Percentiles rank a stretch among this genome's conserved stretches.
phyloP scores from a whole-genome alignment of 2,329 filamentous ascomycete genomes.

The Pseudocercospora crystallina region DNA sequence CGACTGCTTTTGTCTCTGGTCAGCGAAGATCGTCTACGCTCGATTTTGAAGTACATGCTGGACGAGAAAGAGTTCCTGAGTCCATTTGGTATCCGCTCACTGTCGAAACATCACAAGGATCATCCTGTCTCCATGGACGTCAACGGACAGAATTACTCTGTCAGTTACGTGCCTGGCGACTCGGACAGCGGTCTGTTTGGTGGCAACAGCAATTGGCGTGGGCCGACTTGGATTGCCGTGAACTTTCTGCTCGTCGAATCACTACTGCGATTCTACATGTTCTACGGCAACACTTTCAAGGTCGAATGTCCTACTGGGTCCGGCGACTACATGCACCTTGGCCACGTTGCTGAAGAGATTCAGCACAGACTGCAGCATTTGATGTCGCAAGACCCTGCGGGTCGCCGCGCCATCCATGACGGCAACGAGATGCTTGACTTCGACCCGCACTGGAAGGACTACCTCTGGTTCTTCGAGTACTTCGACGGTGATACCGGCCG shows the following conservation, averaged over 20 bases:
- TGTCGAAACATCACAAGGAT: slow-evolving; percentile 88
- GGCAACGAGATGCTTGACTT: slow-evolving; percentile 84
- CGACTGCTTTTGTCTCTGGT: slow-evolving; percentile 85
- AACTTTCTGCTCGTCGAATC: slow-evolving; percentile 95
- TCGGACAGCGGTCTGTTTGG: slow-evolving; percentile 94
- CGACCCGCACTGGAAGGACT: slow-evolving; percentile 88
- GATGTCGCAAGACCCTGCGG: slow-evolving; percentile 80
- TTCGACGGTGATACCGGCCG: slow-evolving; percentile 91
- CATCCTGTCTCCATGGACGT: slow-evolving; percentile 94
- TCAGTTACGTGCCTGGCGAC: slow-evolving; percentile 90
- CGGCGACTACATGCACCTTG: slow-evolving; percentile 91
- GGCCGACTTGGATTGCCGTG: slow-evolving; percentile 90
- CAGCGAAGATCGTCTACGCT: slow-evolving; percentile 85
- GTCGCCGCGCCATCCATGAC: slow-evolving; percentile 82
- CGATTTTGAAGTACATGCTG: slow-evolving; percentile 87
- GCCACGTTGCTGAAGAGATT: slow-evolving; percentile 90
- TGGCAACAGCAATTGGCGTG: slow-evolving; percentile 97
- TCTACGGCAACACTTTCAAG: slow-evolving; percentile 84
- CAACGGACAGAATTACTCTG: slow-evolving; percentile 83
- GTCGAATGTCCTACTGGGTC: slow-evolving; percentile 94
- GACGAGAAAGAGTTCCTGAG: slow-evolving; percentile 92
- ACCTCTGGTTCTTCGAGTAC: slow-evolving; percentile 96
- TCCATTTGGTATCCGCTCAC: slow-evolving; percentile 82
- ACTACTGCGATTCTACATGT: slow-evolving; percentile 92
- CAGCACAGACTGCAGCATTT: slow-evolving; percentile 93